These are phyloP conservation scores for Clausena lansium DNA, from an alignment of 345 rosid species.

Conservation along the genomic window DNA sequence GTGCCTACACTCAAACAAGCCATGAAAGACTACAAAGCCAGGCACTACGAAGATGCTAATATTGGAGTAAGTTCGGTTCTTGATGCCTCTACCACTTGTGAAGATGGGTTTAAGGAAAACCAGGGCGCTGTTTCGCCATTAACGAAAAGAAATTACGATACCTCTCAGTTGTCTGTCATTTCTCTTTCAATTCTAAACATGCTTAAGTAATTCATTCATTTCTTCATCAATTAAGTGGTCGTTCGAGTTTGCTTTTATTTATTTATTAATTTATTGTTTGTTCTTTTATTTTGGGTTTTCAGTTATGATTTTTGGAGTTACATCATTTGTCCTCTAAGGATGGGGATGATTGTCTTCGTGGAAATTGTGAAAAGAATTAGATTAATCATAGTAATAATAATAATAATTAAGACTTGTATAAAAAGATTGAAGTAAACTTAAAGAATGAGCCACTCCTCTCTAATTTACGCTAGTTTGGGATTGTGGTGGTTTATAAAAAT, in stretches of 20 bases:
- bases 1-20: conserved; percentile 33
- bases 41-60: conserved; percentile 42
- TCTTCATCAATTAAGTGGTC: neutral
- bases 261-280: too few relatives aligned
- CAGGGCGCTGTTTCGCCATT: conserved; percentile 39
- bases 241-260: too few relatives aligned
- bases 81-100: conserved; percentile 55
- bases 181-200: conserved; percentile 51
- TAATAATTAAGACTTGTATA: neutral
- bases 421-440: neutral
- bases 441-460: conserved; percentile 1
- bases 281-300: too few relatives aligned
- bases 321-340: neutral
- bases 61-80: conserved; percentile 41
- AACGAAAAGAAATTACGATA: conserved; percentile 35
- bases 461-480: neutral
- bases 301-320: neutral
- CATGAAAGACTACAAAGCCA: conserved; percentile 31
- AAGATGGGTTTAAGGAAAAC: conserved; percentile 56
- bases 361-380: neutral
- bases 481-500: too few relatives aligned
- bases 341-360: neutral
- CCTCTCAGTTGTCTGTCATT: conserved; percentile 44
- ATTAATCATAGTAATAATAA: too few relatives aligned
- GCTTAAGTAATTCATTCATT: conserved; percentile 7